These are phyloP conservation scores for Trichoderma sp. DNA, from an alignment of 2,329 filamentous ascomycete species.

Conservation along the genomic window DNA sequence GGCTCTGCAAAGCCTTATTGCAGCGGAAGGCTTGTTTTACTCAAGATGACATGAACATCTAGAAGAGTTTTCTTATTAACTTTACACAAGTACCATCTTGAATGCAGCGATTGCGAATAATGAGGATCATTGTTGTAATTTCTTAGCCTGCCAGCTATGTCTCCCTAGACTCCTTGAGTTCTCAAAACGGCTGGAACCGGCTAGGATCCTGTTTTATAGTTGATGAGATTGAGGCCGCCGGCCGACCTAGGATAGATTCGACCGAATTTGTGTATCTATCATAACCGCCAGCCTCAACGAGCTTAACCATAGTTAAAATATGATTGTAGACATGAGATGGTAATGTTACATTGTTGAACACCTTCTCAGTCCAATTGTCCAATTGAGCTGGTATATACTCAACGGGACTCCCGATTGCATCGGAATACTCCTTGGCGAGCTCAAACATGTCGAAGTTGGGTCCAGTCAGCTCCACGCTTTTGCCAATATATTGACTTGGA, in stretches of 20 bases:
- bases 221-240: neutral
- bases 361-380: neutral
- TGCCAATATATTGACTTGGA: neutral
- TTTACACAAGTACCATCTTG: no score
- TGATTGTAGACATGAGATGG: neutral
- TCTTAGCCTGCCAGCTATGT: neutral
- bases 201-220: neutral
- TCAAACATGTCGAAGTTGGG: neutral
- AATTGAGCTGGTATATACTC: neutral
- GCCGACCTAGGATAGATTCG: neutral
- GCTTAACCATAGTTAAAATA: neutral
- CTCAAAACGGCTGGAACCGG: neutral
- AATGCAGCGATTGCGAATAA: neutral
- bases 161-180: neutral
- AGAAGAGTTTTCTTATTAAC: no score
- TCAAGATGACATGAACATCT: no score
- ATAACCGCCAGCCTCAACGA: neutral
- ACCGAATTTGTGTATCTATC: neutral
- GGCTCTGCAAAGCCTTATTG: no score
- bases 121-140: neutral
- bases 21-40: no score
- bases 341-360: neutral
- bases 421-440: neutral
- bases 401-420: neutral
- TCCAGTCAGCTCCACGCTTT: neutral